These are phyloP conservation scores for Bimuria novae-zelandiae DNA, from an alignment of 2,329 filamentous ascomycete genomes.

Conservation along the genomic window DNA sequence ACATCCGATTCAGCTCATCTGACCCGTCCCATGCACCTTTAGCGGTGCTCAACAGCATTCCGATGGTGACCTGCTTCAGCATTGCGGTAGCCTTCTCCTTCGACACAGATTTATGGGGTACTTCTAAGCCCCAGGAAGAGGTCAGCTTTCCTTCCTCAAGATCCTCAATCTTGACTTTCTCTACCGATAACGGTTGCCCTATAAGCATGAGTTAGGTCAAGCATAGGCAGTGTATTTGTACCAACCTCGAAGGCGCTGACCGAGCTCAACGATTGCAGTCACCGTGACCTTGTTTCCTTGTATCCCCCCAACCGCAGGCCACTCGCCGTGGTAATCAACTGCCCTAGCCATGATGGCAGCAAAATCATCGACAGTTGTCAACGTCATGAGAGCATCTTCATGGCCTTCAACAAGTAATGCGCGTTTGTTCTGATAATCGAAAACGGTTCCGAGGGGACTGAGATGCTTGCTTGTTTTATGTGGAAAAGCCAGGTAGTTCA, in stretches of 20 bases:
- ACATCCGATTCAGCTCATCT: constrained; percentile 49
- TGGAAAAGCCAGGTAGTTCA: constrained; percentile 53
- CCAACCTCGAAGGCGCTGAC: constrained; percentile 16
- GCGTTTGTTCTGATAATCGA: constrained; percentile 5
- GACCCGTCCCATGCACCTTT: constrained; percentile 48
- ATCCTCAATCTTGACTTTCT: constrained; percentile 51
- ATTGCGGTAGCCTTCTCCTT: constrained; percentile 38
- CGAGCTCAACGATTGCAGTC: constrained; percentile 11
- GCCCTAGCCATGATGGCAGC: constrained; percentile 11
- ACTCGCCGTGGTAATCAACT: constrained; percentile 15
- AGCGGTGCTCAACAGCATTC: constrained; percentile 44
- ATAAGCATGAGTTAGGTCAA: not conserved
- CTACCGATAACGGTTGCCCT: constrained; percentile 43
- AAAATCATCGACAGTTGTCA: constrained; percentile 19
- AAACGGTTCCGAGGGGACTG: not conserved
- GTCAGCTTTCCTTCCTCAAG: constrained; percentile 49
- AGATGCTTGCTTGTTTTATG: constrained; percentile 3
- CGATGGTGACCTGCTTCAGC: constrained; percentile 43
- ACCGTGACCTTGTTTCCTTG: constrained; percentile 12
- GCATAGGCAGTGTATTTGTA: not conserved
- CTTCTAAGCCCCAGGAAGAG: constrained; percentile 46
- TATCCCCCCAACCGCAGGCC: constrained; percentile 18
- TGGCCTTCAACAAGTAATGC: constrained; percentile 22
- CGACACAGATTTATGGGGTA: constrained; percentile 31
- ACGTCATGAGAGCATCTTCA: constrained; percentile 35